Evolutionary conservation across 1,284 basidiomycete genomes (phyloP), one percentile per base, ranked within the genome.

Genomic region (Bondarzewia mesenterica): DNA sequence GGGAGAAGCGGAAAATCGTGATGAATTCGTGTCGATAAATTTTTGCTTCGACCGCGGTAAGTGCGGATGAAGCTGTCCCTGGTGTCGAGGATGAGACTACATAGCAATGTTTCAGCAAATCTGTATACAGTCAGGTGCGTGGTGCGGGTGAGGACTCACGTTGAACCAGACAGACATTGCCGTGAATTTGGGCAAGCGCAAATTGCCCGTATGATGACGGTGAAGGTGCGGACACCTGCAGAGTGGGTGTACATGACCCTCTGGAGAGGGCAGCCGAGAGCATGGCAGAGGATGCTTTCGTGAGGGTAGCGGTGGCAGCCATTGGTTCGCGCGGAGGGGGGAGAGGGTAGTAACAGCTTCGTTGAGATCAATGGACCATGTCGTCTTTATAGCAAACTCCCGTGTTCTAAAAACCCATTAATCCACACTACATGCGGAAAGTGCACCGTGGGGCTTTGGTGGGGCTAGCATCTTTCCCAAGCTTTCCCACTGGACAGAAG

Each of bases 21-120:
- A 68, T 66, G 60, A 70, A 69, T 47, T 69, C 67, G 60, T 70
- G 68, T 23, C 63, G 61, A 58, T 67, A 69, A 46, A 69, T 57
- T 38, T 59, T 49, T 25, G 65, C 61, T 57, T 65, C 64, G 18
- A 67, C 57, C 8, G 56, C 57, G 52, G 60, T 57, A 43, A 67
- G 60, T n/a, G 65, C 62, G 37, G 64, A 63, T 18, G 62, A 52
- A 32, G 55, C 54, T n/a, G 44, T 46, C 25, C 55, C 57, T 12
- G 36, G 54, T 37, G 55, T 47, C 32, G 52, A 43, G 29, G 54
- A 50, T 32, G 57, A 52, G 27, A 56, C 57, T 58, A 55, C 29
- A 21, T 50, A 42, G 21, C 26, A 25, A 39, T 41, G n/a, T n/a
- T n/a, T n/a, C 51, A 43, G 46, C 21, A 14, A 44, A 16, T 14